These are phyloP conservation scores for Lepidium sativum DNA, from an alignment of 345 rosid genomes.

Conservation along the genomic window DNA sequence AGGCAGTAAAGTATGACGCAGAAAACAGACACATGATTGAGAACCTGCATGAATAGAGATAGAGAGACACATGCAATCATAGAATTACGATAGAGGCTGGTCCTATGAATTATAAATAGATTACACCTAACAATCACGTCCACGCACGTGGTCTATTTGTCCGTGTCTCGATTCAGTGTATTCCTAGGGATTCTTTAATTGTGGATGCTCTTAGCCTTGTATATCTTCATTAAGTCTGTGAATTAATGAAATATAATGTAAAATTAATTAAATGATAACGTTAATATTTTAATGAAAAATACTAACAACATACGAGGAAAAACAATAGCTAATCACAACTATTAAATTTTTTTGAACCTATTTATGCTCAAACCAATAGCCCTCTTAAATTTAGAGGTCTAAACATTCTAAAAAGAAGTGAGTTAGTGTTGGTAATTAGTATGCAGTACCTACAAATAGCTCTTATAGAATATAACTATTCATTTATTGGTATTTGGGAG, in stretches of 20 bases:
- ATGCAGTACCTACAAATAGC: too few species aligned
- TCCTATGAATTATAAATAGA: background rate
- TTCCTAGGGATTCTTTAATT: too few species aligned
- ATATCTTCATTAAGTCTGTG: too few species aligned
- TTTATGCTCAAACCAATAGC: background rate
- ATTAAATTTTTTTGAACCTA: too few species aligned
- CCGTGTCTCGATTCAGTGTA: background rate
- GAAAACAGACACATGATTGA: background rate
- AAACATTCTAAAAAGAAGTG: background rate
- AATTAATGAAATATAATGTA: background rate
- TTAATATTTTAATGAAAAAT: background rate
- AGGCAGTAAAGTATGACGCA: background rate
- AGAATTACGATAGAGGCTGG: background rate
- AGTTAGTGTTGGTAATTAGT: too few species aligned
- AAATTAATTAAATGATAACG: background rate
- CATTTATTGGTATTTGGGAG: too few species aligned
- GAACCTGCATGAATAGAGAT: background rate
- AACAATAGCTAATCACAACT: background rate
- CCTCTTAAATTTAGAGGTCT: background rate
- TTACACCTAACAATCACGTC: background rate
- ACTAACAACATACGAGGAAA: background rate
- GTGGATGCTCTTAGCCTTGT: too few species aligned
- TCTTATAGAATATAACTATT: too few species aligned
- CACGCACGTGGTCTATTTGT: background rate
- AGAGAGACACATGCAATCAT: background rate